Evolutionary conservation across 1,284 basidiomycete genomes (phyloP).

Genomic region (Apiotrichum siamense): DNA sequence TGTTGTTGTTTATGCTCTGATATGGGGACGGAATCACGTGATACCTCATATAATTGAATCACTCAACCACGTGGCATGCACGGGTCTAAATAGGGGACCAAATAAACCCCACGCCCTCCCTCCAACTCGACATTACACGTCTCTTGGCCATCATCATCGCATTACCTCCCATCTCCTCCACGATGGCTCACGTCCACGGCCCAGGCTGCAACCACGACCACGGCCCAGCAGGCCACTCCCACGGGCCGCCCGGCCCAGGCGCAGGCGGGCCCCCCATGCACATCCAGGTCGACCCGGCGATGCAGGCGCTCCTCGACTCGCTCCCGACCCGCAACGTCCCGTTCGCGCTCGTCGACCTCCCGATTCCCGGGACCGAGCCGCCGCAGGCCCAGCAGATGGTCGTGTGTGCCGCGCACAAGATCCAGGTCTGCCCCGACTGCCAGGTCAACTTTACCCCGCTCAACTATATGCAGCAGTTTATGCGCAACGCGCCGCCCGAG

Average conservation of each 20-base stretch:
- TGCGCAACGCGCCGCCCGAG: constrained; percentile 60
- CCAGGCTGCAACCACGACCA: constrained; percentile 11
- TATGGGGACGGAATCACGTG: no score
- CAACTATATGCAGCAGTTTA: constrained; percentile 64
- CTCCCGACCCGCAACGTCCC: constrained; percentile 33
- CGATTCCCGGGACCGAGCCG: constrained; percentile 29
- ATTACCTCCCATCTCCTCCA: background rate
- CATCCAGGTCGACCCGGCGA: constrained; percentile 31
- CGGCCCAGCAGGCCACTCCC: constrained; percentile 7
- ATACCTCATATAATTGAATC: background rate
- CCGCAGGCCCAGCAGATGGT: constrained; percentile 28
- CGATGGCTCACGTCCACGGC: constrained; percentile 9
- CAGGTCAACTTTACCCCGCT: constrained; percentile 62
- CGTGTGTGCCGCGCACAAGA: constrained; percentile 59
- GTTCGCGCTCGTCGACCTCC: constrained; percentile 23
- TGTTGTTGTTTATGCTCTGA: constrained; percentile 4
- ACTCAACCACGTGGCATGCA: background rate
- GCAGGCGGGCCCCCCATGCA: constrained; percentile 4
- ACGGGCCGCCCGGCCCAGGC: constrained; percentile 7
- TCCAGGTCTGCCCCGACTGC: constrained; percentile 66
- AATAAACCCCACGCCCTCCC: no score
- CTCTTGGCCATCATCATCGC: background rate
- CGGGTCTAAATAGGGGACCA: no score
- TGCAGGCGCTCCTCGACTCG: constrained; percentile 39
- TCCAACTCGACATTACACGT: background rate